Evolutionary conservation across 331 rosid species (phyloP), one percentile per base, ranked within the genome.

Genomic region (Rhamnella rubrinervis): DNA sequence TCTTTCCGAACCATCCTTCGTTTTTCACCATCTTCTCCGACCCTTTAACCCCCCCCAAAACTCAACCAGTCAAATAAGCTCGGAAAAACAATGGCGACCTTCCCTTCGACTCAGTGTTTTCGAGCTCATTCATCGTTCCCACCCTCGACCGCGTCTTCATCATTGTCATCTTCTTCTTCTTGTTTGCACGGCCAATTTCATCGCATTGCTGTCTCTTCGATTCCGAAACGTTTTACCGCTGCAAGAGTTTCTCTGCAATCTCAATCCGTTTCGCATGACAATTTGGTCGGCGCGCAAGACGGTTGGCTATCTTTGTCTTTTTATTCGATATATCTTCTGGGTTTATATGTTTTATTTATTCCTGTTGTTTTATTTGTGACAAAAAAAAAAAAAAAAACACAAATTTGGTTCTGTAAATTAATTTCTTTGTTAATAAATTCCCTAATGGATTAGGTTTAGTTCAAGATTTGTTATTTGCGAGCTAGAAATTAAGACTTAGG

Each of bases 91-190:
- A 57, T 87, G 96, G 85, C 95, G 37, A 55, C 96, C 61, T 75
- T 84, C 67, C 84, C 72, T 67, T 80, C 92, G 14, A 58, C 89
- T 18, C 88, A 80, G 39, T 81, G 67, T 71, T 77, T 72, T 70
- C 77, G 52, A 65, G 65, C 83, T 23, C 70, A 71, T 52, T 72
- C 82, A 2, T 67, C 75, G 3, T 10, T 66, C 38, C 76, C 68
- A 46, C 70, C 74, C 1, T 62, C 83, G 0, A 65, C 86, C 0
- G 65, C 80, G 0, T 40, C 74, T 0, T 21, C 23, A 0, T 63
- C 71, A 8, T 26, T 73, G 15, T 21, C 80, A 6, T 65, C 53
- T 26, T 57, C 67, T 19, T 55, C 80, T 3, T 37, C 75, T 1
- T 80, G 84, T 10, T 67, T 70, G 15, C 41, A 50, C 16, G 66